phyloP scores from a whole-genome alignment of 352 stramenopile genomes.

The Peronospora destructor region DNA sequence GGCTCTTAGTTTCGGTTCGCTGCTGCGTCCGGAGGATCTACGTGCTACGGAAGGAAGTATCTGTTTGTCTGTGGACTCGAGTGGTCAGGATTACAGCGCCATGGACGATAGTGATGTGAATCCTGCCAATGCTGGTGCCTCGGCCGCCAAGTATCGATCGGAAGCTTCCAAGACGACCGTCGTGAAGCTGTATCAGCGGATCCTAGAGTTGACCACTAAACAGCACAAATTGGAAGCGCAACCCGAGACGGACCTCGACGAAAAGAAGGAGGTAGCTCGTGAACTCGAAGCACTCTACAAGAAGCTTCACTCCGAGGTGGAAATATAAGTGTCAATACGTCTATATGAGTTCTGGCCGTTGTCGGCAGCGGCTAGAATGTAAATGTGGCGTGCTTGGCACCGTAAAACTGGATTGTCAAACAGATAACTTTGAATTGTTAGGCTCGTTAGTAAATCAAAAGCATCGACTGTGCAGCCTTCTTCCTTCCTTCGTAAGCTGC shows the following conservation, averaged over 20 bases:
- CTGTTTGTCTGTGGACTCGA: slow-evolving; percentile 34
- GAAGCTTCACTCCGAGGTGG: slow-evolving; percentile 35
- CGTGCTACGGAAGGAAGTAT: slow-evolving; percentile 36
- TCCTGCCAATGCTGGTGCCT: slow-evolving; percentile 1
- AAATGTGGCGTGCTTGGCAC: slow-evolving; percentile 6
- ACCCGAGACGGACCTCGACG: slow-evolving; percentile 25
- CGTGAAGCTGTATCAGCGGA: slow-evolving; percentile 56
- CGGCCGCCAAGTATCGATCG: slow-evolving; percentile 12
- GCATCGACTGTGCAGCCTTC: background rate
- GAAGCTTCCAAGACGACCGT: slow-evolving; percentile 35
- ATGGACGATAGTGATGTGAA: slow-evolving; percentile 18
- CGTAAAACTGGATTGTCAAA: slow-evolving; percentile 15
- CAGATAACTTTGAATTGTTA: slow-evolving; percentile 2
- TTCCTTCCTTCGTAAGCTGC: background rate
- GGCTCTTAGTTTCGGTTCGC: slow-evolving; percentile 30
- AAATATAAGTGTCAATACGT: slow-evolving; percentile 21
- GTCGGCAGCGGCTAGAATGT: slow-evolving; percentile 11
- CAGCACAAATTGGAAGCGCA: slow-evolving; percentile 46
- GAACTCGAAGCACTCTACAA: slow-evolving; percentile 46
- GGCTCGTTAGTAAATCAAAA: slow-evolving; percentile 19
- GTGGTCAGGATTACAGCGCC: slow-evolving; percentile 21
- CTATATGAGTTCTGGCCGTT: slow-evolving; percentile 8
- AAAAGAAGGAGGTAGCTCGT: slow-evolving; percentile 36
- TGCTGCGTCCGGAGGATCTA: slow-evolving; percentile 34
- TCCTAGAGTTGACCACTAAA: slow-evolving; percentile 53